Conservation (phyloP, 441 rosid genomes). For the Euphorbia schlechtendalii region DNA sequence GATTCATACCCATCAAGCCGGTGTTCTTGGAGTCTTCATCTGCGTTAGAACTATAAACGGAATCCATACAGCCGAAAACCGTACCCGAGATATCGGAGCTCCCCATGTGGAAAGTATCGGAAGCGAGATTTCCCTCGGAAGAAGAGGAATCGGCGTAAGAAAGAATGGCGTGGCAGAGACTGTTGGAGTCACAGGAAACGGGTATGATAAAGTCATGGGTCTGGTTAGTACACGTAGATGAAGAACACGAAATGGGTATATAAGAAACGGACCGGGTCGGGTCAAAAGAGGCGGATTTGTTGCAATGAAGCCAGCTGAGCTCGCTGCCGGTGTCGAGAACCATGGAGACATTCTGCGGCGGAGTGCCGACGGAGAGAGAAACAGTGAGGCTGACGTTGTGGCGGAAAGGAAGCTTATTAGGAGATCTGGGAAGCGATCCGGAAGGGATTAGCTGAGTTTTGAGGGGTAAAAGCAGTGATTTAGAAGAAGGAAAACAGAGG, state of each 20-base stretch:
- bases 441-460: slow-evolving; percentile 39
- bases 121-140: slow-evolving; percentile 74
- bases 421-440: slow-evolving; percentile 37
- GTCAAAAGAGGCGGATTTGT: slow-evolving; percentile 42
- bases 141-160: slow-evolving; percentile 83
- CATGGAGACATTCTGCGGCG: slow-evolving; percentile 81
- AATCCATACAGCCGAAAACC: slow-evolving; percentile 76
- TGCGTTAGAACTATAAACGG: slow-evolving; percentile 52
- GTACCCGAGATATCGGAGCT: slow-evolving; percentile 35
- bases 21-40: slow-evolving; percentile 60
- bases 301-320: slow-evolving; percentile 85
- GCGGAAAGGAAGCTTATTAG: slow-evolving; percentile 69
- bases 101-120: slow-evolving; percentile 54
- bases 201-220: slow-evolving; percentile 77
- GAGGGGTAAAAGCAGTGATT: slow-evolving; percentile 47
- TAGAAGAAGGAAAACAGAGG: slow-evolving; percentile 9
- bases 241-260: slow-evolving; percentile 51
- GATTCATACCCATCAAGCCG: slow-evolving; percentile 85
- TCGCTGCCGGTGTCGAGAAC: slow-evolving; percentile 91
- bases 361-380: slow-evolving; percentile 66
- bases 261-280: slow-evolving; percentile 61
- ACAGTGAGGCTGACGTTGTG: slow-evolving; percentile 77
- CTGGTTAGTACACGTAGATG: slow-evolving; percentile 52
- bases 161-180: slow-evolving; percentile 70
- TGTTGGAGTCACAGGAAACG: slow-evolving; percentile 63